Base-by-base conservation (phyloP, 352 stramenopile species). In the Elongisporangium senticosum region DNA sequence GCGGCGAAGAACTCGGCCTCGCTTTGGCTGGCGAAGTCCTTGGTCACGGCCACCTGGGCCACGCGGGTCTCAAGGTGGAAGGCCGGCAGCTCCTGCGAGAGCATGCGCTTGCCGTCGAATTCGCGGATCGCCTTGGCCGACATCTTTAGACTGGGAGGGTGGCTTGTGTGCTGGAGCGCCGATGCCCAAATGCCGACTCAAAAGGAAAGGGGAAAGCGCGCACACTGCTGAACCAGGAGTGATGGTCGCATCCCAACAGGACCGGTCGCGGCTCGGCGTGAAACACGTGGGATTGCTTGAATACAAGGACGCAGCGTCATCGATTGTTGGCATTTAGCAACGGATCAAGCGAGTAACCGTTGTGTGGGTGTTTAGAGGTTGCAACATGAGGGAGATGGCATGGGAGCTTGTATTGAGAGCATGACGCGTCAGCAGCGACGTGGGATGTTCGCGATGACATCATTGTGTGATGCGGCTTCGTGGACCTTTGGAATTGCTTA, bases 111-210 rank as follows among this genome's bases (percentile, higher is more conserved):
- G 73, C 95, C 95, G 64, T 98, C 89, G 71, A 97, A 98, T 75
- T 98, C 95, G 64, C 93, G 89, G 68, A 98, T 97, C 48, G 93
- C 89, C 75, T 98, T 98, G 65, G 95, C 93, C 56, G 91, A 97
- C 93, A 98, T 98, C 63, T 40, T 62, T 47, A 40, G 53, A 50
- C 7, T 59, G 23, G 51, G 43, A 37, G 26, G n/a, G n/a, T 40
- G 49, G 56, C 48, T 33, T 39, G 51, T 53, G 26, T 52, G 26
- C 26, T 51, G n/a, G 21, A 48, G 49, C 53, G 69, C 72, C 70
- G 78, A 81, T 69, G 58, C 61, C 59, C 58, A 77, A 78, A 81
- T 81, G 69, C 7, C 23, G 51, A 21, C 7, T 8, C 33, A 43
- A 17, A 43, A 43, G 10, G 40, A 40, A 17, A 21, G 28, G 20